Evolutionary conservation across 1,284 basidiomycete species (phyloP).

Genomic region (Trametes hirsuta): DNA sequence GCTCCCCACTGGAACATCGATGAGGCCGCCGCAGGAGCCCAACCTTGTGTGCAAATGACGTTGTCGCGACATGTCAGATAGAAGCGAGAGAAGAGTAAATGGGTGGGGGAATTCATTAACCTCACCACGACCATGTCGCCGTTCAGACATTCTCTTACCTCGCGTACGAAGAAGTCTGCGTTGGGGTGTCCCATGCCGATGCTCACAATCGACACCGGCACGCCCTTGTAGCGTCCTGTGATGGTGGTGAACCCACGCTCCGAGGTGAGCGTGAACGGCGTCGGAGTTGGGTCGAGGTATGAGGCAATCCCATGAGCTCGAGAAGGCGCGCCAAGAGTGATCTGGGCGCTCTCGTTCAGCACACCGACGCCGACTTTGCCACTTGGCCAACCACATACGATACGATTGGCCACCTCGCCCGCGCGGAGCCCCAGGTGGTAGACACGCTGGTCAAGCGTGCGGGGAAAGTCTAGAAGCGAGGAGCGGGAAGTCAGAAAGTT

Average conservation of each 20-base stretch:
- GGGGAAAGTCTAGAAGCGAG: conserved; percentile 66
- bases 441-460: conserved; percentile 68
- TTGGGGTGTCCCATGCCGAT: conserved; percentile 86
- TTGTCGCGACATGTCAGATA: conserved; percentile 14
- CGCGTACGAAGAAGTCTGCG: conserved; percentile 86
- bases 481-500: conserved; percentile 11
- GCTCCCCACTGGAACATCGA: conserved; percentile 71
- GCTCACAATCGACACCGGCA: conserved; percentile 74
- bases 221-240: conserved; percentile 73
- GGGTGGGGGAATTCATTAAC: conserved; percentile 39
- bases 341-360: conserved; percentile 40
- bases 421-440: conserved; percentile 77
- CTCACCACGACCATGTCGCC: conserved; percentile 82
- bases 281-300: conserved; percentile 60
- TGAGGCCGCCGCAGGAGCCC: conserved; percentile 80
- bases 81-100: background rate
- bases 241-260: conserved; percentile 83
- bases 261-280: conserved; percentile 65
- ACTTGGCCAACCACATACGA: conserved; percentile 48
- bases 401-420: conserved; percentile 82
- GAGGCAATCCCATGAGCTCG: conserved; percentile 65
- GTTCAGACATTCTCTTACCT: conserved; percentile 74
- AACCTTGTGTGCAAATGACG: conserved; percentile 46
- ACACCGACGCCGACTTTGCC: background rate
- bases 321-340: conserved; percentile 78